A percentile compares a stretch with the other conserved stretches of the same genome.
phyloP scores from a whole-genome alignment of 2,329 filamentous ascomycete genomes.

The Tricladium varicosporioides region DNA sequence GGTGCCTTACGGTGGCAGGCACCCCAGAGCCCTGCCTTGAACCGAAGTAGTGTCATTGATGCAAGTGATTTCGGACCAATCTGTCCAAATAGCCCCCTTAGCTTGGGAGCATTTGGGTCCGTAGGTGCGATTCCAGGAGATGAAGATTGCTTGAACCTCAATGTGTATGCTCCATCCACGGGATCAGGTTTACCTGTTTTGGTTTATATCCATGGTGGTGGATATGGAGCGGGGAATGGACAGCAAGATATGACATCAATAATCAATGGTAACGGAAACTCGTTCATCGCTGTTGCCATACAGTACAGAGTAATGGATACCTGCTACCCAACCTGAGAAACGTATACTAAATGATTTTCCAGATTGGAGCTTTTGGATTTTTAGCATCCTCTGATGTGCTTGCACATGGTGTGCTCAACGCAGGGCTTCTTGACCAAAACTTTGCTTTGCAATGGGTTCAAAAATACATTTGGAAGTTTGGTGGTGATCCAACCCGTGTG shows the following conservation, averaged over 20 bases:
- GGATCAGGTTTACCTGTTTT: conserved; percentile 42
- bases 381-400: conserved; percentile 29
- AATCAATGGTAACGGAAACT: conserved; percentile 47
- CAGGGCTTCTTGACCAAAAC: conserved; percentile 50
- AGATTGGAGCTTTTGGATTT: conserved; percentile 33
- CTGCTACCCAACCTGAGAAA: too few species aligned
- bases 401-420: conserved; percentile 44
- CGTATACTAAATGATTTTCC: not conserved
- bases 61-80: conserved; percentile 14
- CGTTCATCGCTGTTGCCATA: conserved; percentile 47
- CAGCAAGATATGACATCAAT: conserved; percentile 35
- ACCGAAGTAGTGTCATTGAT: conserved; percentile 33
- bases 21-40: conserved; percentile 33
- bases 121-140: not conserved
- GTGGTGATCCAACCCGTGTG: conserved; percentile 35
- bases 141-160: conserved; percentile 42
- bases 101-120: not conserved
- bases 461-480: conserved; percentile 35
- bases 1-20: conserved; percentile 43
- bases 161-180: conserved; percentile 41
- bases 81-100: conserved; percentile 13
- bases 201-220: conserved; percentile 50
- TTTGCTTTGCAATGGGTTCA: conserved; percentile 39
- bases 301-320: conserved; percentile 51
- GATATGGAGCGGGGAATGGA: conserved; percentile 42